Conservation (phyloP, 1,284 basidiomycete species). For the Papiliotrema flavescens region DNA sequence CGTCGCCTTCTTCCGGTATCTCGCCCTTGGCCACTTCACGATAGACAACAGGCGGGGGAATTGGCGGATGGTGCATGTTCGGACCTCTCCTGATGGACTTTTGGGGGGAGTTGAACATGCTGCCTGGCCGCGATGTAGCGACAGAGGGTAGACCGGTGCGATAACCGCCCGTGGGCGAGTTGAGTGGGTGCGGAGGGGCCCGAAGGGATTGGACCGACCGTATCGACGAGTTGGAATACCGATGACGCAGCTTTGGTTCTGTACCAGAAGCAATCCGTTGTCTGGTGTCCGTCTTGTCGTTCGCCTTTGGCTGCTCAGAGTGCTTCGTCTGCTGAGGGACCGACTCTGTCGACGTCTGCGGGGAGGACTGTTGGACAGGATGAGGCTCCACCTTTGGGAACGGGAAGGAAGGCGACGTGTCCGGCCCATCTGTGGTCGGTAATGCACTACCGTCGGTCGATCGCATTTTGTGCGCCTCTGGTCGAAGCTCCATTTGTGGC, state of each 20-base stretch:
- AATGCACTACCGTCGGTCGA: conserved; percentile 23
- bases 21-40: conserved; percentile 33
- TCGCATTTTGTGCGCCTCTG: conserved; percentile 3
- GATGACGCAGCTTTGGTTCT: conserved; percentile 23
- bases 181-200: conserved; percentile 46
- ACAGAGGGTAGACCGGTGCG: conserved; percentile 11
- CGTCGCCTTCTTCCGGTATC: conserved; percentile 14
- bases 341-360: background rate
- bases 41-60: conserved; percentile 39
- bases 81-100: conserved; percentile 14
- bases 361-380: background rate
- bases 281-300: background rate
- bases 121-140: conserved; percentile 19
- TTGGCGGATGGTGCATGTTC: conserved; percentile 42
- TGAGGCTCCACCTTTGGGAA: conserved; percentile 20
- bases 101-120: conserved; percentile 21
- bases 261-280: conserved; percentile 6
- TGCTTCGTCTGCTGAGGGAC: background rate
- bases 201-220: conserved; percentile 41
- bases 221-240: conserved; percentile 35
- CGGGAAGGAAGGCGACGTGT: conserved; percentile 20
- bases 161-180: conserved; percentile 34
- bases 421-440: background rate
- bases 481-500: background rate
- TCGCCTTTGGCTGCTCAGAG: background rate